Base-by-base conservation (phyloP, 805 yeast genomes). In the Sugiyamaella valdiviana region DNA sequence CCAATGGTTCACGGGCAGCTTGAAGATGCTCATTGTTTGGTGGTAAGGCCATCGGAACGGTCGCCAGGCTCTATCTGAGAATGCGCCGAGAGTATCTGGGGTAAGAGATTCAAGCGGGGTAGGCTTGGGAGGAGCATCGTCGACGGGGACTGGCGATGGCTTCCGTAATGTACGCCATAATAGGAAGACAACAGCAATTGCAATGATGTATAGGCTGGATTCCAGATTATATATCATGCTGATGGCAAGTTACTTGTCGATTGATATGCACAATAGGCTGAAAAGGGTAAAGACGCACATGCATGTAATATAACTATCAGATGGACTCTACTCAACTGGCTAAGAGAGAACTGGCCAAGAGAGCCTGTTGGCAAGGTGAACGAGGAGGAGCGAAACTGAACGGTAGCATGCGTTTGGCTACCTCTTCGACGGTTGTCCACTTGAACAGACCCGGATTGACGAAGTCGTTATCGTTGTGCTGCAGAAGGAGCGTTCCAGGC, bases 21-120 rank as follows among this genome's bases (percentile, higher is more conserved):
- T 80, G 68, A 74, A 82, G 43, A 83, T 81, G 14, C 83, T 76
- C 89, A 83, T 83, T 1, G 88, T 83, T 64, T 83, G 89, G 63
- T 82, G 87, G 59, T 83, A 83, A 23, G 89, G 89, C 82, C 85
- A 80, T 58, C 89, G 70, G 66, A 83, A 83, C 6, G 88, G 88
- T 65, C 89, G 71, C 89, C 89, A 83, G 10, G 89, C 88, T 61
- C 89, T 71, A 57, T 81, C 89, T 56, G 83, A 86, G 58, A 81
- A 80, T 20, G 73, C 74, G 53, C 69, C 68, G 9, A 82, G 84
- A 56, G 80, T 79, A 43, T 83, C 87, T 1, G 85, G 85, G 0
- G 85, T 81, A 45, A 83, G 66, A 69, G 32, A 26, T 26, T 69
- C 37, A 15, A 45, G 17, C 17, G 52, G 50, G 14, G 44, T 35